Evolutionary conservation across 441 rosid genomes (phyloP).

Genomic region (Dalechampia spathulata): DNA sequence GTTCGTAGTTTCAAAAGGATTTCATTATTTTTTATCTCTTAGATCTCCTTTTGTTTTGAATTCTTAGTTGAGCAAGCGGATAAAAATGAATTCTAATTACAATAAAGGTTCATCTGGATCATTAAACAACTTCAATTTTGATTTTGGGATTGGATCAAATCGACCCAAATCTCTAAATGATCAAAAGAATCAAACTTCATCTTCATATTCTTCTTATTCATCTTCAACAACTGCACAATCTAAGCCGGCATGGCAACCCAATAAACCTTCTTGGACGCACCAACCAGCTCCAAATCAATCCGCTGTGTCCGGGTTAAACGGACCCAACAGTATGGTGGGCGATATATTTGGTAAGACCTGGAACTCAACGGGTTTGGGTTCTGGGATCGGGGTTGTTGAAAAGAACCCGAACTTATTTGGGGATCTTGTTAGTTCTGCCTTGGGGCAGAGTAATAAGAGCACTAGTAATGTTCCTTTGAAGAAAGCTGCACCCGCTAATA

Average conservation of each 20-base stretch:
- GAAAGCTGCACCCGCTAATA: conserved; percentile 31
- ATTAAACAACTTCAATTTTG: conserved; percentile 41
- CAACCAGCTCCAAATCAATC: conserved; percentile 54
- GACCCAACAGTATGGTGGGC: conserved; percentile 75
- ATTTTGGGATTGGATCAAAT: conserved; percentile 68
- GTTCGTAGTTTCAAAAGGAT: too few species aligned
- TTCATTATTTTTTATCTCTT: neutral
- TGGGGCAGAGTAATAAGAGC: conserved; percentile 50
- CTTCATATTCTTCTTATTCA: too few species aligned
- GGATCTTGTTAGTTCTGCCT: conserved; percentile 76
- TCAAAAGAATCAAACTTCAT: conserved; percentile 62
- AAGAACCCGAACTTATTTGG: conserved; percentile 76
- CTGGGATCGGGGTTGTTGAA: conserved; percentile 55
- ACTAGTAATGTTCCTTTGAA: conserved; percentile 62
- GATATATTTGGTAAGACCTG: conserved; percentile 89
- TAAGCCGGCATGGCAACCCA: conserved; percentile 65
- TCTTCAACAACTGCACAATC: conserved; percentile 49
- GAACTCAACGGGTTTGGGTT: conserved; percentile 42
- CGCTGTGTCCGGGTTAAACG: conserved; percentile 36
- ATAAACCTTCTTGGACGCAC: conserved; percentile 81
- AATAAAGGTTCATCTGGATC: conserved; percentile 53
- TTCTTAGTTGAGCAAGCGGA: neutral
- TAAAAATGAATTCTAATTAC: conserved; percentile 55
- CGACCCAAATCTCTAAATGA: too few species aligned
- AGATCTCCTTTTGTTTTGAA: neutral